phyloP scores from a whole-genome alignment of 176 grass and related monocot genomes.

The Lolium multiflorum region DNA sequence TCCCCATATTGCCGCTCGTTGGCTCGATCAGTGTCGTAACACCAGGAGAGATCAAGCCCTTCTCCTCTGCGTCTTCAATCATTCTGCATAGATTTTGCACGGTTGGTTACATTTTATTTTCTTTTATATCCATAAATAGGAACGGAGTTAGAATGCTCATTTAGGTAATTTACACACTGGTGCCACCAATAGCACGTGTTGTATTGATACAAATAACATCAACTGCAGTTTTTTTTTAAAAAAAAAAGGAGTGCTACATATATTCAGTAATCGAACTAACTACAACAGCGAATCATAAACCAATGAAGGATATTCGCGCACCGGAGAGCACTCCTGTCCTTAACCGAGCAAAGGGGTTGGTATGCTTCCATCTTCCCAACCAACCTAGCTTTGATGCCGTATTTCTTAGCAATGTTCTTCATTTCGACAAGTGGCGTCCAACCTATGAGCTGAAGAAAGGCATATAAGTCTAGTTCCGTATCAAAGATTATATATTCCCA shows the following conservation, averaged over 20 bases:
- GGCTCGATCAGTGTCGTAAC: constrained; percentile 65
- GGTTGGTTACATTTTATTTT: background rate
- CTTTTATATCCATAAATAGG: background rate
- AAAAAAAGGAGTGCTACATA: too few species aligned
- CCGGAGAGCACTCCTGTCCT: constrained; percentile 70
- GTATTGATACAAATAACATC: too few species aligned
- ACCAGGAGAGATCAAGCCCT: constrained; percentile 70
- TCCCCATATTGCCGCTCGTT: constrained; percentile 86
- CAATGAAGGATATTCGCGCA: background rate
- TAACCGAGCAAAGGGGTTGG: constrained; percentile 81
- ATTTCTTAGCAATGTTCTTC: constrained; percentile 58
- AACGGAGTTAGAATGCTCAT: background rate
- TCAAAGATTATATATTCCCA: background rate
- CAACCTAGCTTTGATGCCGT: constrained; percentile 50
- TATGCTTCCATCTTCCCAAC: constrained; percentile 77
- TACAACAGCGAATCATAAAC: background rate
- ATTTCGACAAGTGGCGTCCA: constrained; percentile 78
- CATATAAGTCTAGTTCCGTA: background rate
- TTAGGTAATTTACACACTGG: background rate
- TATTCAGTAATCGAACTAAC: background rate
- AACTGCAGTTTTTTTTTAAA: too few species aligned
- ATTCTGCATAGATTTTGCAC: constrained; percentile 50
- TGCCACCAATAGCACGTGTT: background rate
- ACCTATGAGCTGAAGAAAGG: constrained; percentile 67
- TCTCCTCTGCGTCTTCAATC: constrained; percentile 94